Percentiles rank a stretch among this genome's conserved stretches.
Evolutionary conservation across 345 rosid species (phyloP).

Genomic region (Reutealis trisperma): DNA sequence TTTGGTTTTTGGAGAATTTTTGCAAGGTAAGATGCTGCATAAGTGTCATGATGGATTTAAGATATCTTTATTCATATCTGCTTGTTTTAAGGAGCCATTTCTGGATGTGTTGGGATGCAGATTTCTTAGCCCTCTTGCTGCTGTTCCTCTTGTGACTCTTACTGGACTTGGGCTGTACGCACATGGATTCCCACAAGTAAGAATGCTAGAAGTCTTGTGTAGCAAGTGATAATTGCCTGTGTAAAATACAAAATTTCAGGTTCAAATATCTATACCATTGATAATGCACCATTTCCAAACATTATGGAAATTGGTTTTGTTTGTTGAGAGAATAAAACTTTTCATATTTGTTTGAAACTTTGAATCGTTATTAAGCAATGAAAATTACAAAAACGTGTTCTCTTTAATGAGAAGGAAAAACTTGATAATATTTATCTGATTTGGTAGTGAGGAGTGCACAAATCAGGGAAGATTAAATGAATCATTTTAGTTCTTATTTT

Average conservation of each 20-base stretch:
- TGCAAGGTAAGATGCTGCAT: conserved; percentile 41
- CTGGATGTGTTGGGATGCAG: conserved; percentile 41
- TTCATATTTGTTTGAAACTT: background rate
- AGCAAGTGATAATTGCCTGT: background rate
- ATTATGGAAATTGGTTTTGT: background rate
- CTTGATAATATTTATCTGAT: background rate
- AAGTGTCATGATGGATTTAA: background rate
- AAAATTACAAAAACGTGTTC: background rate
- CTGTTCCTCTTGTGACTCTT: conserved; percentile 78
- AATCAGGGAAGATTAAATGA: background rate
- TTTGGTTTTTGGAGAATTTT: conserved; percentile 84
- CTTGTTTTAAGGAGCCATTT: background rate
- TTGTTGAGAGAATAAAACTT: background rate
- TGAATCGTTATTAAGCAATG: background rate
- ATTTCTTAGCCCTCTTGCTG: conserved; percentile 78
- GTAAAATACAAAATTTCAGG: background rate
- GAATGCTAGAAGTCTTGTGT: conserved; percentile 1
- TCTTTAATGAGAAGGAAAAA: background rate
- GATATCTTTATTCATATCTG: background rate
- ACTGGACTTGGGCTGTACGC: conserved; percentile 78
- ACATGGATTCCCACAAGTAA: conserved; percentile 77
- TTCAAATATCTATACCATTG: background rate
- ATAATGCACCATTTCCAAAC: background rate
- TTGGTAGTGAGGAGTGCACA: background rate
- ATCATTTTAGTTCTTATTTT: background rate